Evolutionary conservation across 345 rosid species (phyloP).

Genomic region (Pelargonium nanum): DNA sequence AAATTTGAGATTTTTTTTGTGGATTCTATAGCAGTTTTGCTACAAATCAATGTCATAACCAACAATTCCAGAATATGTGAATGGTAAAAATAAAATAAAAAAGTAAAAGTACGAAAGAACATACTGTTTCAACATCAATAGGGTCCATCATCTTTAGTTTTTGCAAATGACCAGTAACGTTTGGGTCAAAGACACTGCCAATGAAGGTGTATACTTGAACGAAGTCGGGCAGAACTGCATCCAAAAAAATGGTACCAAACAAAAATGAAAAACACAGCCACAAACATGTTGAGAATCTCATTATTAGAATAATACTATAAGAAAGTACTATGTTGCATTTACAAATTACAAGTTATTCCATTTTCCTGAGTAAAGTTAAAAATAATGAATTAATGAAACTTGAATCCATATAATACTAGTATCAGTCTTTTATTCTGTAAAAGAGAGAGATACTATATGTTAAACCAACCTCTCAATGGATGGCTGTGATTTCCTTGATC

Average conservation of each 20-base stretch:
- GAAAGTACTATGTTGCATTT: too few relatives aligned
- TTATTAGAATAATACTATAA: too few relatives aligned
- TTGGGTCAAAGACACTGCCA: slow-evolving; percentile 81
- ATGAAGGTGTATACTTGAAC: slow-evolving; percentile 75
- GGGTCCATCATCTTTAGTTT: slow-evolving; percentile 83
- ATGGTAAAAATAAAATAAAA: too few relatives aligned
- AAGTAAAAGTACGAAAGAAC: slow-evolving; percentile 7
- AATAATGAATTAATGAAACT: too few relatives aligned
- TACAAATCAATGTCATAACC: too few relatives aligned
- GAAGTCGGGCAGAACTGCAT: slow-evolving; percentile 79
- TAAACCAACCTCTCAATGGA: slow-evolving; percentile 43
- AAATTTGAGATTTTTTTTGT: too few relatives aligned
- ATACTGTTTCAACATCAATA: slow-evolving; percentile 85
- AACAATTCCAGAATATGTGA: too few relatives aligned
- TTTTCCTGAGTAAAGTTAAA: too few relatives aligned
- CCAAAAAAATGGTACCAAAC: slow-evolving; percentile 8
- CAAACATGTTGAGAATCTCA: neutral
- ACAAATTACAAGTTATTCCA: neutral
- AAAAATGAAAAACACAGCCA: neutral
- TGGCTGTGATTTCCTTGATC: slow-evolving; percentile 43
- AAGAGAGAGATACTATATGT: neutral
- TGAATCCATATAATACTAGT: too few relatives aligned
- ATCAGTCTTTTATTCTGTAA: neutral
- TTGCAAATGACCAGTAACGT: slow-evolving; percentile 55
- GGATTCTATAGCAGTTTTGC: neutral